A percentile compares a stretch with the other conserved stretches of the same genome.
phyloP scores from a whole-genome alignment of 2,329 filamentous ascomycete species.

The Aureobasidium leucospermi region DNA sequence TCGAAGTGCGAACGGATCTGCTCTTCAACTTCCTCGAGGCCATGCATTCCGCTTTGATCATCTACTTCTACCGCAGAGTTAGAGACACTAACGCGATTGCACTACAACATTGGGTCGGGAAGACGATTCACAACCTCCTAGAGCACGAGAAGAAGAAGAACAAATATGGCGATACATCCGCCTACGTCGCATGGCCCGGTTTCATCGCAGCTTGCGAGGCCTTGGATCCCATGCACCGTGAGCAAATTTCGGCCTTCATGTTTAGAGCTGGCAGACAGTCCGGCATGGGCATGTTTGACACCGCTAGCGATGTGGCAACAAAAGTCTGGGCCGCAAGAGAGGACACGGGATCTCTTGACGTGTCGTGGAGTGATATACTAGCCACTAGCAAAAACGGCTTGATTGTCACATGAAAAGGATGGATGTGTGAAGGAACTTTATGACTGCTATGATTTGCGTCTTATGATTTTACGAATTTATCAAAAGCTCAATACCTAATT shows the following conservation, averaged over 20 bases:
- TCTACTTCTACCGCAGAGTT: constrained; percentile 37
- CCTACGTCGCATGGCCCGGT: constrained; percentile 30
- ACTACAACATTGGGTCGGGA: constrained; percentile 32
- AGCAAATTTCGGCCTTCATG: constrained; percentile 5
- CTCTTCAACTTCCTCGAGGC: constrained; percentile 32
- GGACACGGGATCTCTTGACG: background rate
- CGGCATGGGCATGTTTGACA: constrained; percentile 6
- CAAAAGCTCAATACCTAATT: background rate
- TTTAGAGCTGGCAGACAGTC: background rate
- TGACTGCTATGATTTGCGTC: background rate
- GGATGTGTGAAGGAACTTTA: background rate
- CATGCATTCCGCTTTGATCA: constrained; percentile 33
- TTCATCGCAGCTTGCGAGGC: constrained; percentile 38
- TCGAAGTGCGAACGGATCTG: constrained; percentile 24
- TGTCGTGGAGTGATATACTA: constrained; percentile 10
- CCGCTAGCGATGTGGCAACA: background rate
- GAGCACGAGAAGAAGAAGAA: constrained; percentile 23
- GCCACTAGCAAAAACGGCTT: constrained; percentile 5
- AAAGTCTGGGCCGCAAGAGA: constrained; percentile 10
- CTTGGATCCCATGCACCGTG: constrained; percentile 11
- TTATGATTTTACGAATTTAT: background rate
- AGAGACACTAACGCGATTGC: constrained; percentile 33
- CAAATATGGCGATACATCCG: constrained; percentile 22
- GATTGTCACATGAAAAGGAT: constrained; percentile 5
- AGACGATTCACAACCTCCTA: constrained; percentile 27